phyloP scores from a whole-genome alignment of 148 eudicot species.

The Rhododendron ovatum region DNA sequence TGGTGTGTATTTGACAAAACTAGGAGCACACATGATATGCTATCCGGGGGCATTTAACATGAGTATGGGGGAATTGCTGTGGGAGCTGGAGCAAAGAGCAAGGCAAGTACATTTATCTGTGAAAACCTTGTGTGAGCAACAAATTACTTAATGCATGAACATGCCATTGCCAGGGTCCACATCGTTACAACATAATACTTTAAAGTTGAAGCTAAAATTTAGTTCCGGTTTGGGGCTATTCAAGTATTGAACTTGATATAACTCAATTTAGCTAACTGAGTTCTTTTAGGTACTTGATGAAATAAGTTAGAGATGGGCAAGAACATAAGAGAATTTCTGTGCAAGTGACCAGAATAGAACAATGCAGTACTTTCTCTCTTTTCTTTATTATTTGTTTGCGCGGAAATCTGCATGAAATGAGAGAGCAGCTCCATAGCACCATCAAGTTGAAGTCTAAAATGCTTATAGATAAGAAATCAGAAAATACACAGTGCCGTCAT shows the following conservation, averaged over 20 bases:
- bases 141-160: neutral
- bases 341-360: neutral
- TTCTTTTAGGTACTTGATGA: neutral
- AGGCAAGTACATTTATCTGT: slow-evolving; percentile 36
- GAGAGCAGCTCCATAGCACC: neutral
- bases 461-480: neutral
- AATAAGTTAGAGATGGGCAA: neutral
- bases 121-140: neutral
- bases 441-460: neutral
- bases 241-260: neutral
- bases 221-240: neutral
- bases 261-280: neutral
- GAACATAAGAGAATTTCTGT: neutral
- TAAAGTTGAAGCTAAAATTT: neutral
- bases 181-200: neutral
- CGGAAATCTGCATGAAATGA: neutral
- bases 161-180: neutral
- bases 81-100: slow-evolving; percentile 70
- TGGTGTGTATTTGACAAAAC: neutral
- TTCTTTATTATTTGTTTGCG: neutral
- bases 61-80: slow-evolving; percentile 50
- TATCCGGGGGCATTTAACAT: slow-evolving; percentile 77
- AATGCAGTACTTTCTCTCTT: neutral
- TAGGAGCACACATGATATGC: slow-evolving; percentile 62
- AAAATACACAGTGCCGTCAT: neutral